Evolutionary conservation across 225 moss, liverwort and hornwort genomes (phyloP).

Genomic region (Polytrichum formosum): DNA sequence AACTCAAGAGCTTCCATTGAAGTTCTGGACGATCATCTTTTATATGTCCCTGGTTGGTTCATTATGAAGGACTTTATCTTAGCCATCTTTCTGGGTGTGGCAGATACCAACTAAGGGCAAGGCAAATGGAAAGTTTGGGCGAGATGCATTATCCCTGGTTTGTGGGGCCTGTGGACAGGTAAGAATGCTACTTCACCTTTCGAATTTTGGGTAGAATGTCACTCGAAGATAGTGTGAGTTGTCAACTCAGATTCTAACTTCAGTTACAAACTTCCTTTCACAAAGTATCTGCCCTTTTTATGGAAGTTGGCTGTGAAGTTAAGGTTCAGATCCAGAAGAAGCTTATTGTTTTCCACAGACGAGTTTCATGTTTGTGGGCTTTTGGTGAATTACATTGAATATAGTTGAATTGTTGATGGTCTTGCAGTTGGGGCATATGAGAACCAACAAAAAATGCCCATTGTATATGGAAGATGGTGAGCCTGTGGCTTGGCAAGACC

Average conservation of each 20-base stretch:
- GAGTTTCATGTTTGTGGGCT: too few relatives aligned
- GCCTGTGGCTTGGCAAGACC: conserved; percentile 67
- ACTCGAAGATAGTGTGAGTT: background rate
- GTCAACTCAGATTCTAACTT: background rate
- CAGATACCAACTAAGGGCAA: conserved; percentile 73
- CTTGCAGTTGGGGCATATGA: conserved; percentile 96
- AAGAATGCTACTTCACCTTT: conserved; percentile 33
- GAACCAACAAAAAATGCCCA: conserved; percentile 98
- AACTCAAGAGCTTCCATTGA: conserved; percentile 6
- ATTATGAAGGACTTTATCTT: conserved; percentile 15
- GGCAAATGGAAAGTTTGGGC: conserved; percentile 87
- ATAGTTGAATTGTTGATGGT: too few relatives aligned
- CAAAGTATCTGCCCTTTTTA: too few relatives aligned
- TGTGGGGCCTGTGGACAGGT: conserved; percentile 99
- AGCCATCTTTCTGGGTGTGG: conserved; percentile 61
- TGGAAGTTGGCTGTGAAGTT: too few relatives aligned
- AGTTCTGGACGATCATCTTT: conserved; percentile 6
- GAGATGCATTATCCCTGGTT: conserved; percentile 90
- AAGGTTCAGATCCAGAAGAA: too few relatives aligned
- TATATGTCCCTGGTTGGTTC: conserved; percentile 7
- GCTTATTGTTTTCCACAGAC: too few relatives aligned
- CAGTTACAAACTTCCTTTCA: too few relatives aligned
- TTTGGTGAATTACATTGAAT: too few relatives aligned
- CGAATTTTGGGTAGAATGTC: background rate
- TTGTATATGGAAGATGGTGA: conserved; percentile 97